Conservation (phyloP, 2,329 filamentous ascomycete species). For the Exophiala bonariae region DNA sequence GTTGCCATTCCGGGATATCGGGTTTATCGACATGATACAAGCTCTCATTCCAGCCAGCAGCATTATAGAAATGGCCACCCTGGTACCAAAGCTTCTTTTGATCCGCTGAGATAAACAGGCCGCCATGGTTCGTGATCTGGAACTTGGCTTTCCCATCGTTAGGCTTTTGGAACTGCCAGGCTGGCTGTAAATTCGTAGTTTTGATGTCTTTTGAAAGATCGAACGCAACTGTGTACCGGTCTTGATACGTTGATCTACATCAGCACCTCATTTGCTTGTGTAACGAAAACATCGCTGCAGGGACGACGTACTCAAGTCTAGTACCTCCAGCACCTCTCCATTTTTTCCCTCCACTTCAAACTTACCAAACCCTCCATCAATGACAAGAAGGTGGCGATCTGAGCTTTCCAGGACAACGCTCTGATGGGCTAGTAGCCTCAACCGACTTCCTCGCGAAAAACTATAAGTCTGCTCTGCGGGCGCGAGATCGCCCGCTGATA, state of each 20-base stretch:
- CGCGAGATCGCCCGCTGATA: constrained; percentile 3
- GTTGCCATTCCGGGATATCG: constrained; percentile 3
- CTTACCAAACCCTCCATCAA: constrained; percentile 8
- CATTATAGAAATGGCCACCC: constrained; percentile 8
- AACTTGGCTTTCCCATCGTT: background rate
- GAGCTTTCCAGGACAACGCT: constrained; percentile 4
- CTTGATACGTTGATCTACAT: constrained; percentile 1
- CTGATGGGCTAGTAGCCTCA: constrained; percentile 3
- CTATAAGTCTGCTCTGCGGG: constrained; percentile 3
- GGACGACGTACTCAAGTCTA: constrained; percentile 6
- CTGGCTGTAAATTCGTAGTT: background rate
- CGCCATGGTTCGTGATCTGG: constrained; percentile 1
- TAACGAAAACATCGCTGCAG: background rate
- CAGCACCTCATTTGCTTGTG: background rate
- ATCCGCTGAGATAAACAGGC: constrained; percentile 1
- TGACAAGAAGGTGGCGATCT: constrained; percentile 2
- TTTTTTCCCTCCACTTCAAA: background rate
- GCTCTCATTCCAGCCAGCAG: background rate
- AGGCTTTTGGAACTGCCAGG: constrained; percentile 6
- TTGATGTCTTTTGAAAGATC: constrained; percentile 6
- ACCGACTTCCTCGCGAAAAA: background rate
- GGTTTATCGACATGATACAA: constrained; percentile 5
- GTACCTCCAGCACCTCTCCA: background rate
- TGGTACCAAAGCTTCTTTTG: constrained; percentile 4
- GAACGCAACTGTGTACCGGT: constrained; percentile 8